phyloP scores from a whole-genome alignment of 2,329 filamentous ascomycete genomes.

The Huntiella decipiens region DNA sequence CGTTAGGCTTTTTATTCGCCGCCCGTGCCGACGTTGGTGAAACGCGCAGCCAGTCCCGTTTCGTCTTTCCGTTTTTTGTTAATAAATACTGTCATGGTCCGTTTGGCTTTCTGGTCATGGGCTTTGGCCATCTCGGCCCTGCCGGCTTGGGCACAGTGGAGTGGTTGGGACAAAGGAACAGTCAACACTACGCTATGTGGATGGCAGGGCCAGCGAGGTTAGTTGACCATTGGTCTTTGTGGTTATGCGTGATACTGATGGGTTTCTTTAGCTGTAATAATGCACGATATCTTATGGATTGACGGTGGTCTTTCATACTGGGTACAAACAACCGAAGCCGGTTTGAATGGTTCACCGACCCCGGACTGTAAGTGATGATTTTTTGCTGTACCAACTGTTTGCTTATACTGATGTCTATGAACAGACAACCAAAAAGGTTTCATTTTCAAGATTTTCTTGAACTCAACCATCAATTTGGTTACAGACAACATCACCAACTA shows the following conservation, averaged over 20 bases:
- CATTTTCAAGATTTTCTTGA: slow-evolving; percentile 41
- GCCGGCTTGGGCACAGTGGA: slow-evolving; percentile 18
- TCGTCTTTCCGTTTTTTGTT: too few relatives aligned
- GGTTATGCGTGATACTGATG: slow-evolving; percentile 13
- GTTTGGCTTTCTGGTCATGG: too few relatives aligned
- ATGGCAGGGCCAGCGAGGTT: slow-evolving; percentile 32
- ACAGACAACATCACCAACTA: slow-evolving; percentile 28
- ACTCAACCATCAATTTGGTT: slow-evolving; percentile 19
- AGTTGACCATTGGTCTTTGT: slow-evolving; percentile 1
- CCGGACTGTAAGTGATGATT: slow-evolving; percentile 24
- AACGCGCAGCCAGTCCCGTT: too few relatives aligned
- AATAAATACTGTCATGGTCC: too few relatives aligned
- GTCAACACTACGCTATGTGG: slow-evolving; percentile 39
- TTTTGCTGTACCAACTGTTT: slow-evolving; percentile 1
- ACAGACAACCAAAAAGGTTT: slow-evolving; percentile 32
- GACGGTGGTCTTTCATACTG: slow-evolving; percentile 42
- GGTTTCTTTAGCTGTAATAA: slow-evolving; percentile 27
- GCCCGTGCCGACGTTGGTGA: too few relatives aligned
- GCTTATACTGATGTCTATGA: not conserved
- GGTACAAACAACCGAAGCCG: slow-evolving; percentile 29
- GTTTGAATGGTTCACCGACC: slow-evolving; percentile 16
- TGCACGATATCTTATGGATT: slow-evolving; percentile 44
- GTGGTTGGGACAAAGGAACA: slow-evolving; percentile 30
- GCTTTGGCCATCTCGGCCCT: too few relatives aligned
- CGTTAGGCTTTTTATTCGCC: too few relatives aligned